Conservation (phyloP, 164 flowering plant genomes). For the Houttuynia cordata region DNA sequence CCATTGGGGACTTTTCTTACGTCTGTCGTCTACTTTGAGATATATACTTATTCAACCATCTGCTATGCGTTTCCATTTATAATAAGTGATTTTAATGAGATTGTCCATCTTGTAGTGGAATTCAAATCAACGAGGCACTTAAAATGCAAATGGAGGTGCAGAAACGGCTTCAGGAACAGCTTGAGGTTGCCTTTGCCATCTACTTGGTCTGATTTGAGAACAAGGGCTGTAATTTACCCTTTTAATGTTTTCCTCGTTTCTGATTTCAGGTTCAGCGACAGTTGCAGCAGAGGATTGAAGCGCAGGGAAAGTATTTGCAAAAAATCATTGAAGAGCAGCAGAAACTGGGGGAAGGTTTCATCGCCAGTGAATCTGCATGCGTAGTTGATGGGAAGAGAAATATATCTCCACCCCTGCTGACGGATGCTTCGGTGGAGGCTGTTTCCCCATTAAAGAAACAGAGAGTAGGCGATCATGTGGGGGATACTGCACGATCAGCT, state of each 20-base stretch:
- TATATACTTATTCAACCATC: conserved; percentile 1
- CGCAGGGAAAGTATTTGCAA: conserved; percentile 65
- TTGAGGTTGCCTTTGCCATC: conserved; percentile 32
- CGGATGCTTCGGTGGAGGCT: conserved; percentile 15
- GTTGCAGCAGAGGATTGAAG: conserved; percentile 66
- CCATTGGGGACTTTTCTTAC: too few species aligned
- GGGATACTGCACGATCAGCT: conserved; percentile 6
- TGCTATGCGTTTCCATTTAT: too few species aligned
- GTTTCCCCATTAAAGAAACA: conserved; percentile 30
- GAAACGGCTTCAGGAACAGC: conserved; percentile 69
- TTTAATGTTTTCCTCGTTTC: conserved; percentile 1
- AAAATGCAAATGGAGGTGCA: conserved; percentile 70
- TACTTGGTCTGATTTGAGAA: background rate
- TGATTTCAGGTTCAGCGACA: conserved; percentile 62
- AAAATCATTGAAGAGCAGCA: conserved; percentile 71
- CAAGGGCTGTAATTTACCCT: background rate
- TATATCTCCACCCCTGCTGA: conserved; percentile 5
- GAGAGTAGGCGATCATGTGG: conserved; percentile 13
- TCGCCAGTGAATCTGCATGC: conserved; percentile 9
- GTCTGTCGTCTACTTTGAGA: too few species aligned
- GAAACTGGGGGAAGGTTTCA: conserved; percentile 29
- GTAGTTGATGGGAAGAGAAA: conserved; percentile 17
- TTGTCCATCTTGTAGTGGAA: conserved; percentile 21
- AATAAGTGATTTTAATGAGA: background rate
- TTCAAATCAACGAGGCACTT: conserved; percentile 50